Percentiles rank a stretch among this genome's conserved stretches.
Evolutionary conservation across 179 eudicot genomes (phyloP).

Genomic region (Beta lomatogona): DNA sequence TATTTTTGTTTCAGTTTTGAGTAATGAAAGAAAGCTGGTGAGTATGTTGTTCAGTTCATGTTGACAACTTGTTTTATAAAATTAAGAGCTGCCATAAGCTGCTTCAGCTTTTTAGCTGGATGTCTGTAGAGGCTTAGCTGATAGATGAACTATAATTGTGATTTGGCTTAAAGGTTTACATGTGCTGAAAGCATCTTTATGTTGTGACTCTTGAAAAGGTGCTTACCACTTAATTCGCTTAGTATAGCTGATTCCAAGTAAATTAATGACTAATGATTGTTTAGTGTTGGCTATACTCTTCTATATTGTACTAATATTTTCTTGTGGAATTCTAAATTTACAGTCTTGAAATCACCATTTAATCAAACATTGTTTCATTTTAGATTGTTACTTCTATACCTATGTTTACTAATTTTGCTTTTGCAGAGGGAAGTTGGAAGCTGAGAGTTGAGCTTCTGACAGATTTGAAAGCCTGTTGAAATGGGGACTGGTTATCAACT

Average conservation of each 20-base stretch:
- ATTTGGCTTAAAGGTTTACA: background rate
- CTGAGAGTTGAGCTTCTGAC: constrained; percentile 22
- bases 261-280: background rate
- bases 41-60: background rate
- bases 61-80: background rate
- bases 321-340: background rate
- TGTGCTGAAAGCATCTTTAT: background rate
- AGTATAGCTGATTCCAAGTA: background rate
- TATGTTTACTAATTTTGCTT: background rate
- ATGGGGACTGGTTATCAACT: constrained; percentile 8
- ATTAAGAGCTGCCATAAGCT: background rate
- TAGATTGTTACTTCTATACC: background rate
- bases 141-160: constrained; percentile 3
- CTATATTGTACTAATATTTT: background rate
- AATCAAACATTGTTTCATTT: background rate
- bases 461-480: constrained; percentile 11
- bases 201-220: background rate
- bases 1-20: background rate
- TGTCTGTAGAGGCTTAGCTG: constrained; percentile 2
- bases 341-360: background rate
- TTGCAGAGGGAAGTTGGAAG: constrained; percentile 20
- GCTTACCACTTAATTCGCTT: background rate
- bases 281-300: background rate
- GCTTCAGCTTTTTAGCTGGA: background rate
- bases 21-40: background rate